Evolutionary conservation across 2,329 filamentous ascomycete genomes (phyloP), one percentile per base, ranked within the genome.

Genomic region (Clonostachys rosea): DNA sequence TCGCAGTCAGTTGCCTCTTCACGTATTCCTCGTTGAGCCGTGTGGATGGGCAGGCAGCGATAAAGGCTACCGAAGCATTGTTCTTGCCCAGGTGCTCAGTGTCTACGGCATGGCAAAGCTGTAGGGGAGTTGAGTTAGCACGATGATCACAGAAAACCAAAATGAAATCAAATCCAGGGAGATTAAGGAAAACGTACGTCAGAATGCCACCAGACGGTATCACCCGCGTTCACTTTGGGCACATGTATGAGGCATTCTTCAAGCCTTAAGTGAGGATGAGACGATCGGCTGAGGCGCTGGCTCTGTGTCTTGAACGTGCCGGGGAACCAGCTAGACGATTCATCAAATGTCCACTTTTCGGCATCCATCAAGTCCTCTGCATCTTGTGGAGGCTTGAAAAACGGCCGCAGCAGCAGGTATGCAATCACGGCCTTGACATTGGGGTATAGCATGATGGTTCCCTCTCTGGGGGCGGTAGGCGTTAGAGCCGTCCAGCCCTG

Each of bases 401-500:
- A 70, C 2, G 68, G 68, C 11, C 68, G 58, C n/a, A 73, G 57
- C 9, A 73, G 51, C 41, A 70, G 48, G 47, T 72, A 73, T 3
- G 67, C 63, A 12, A 70, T 61, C 13, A 58, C 59, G 4, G 53
- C 56, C n/a, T 33, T 56, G 17, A 70, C 56, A 47, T 70, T 63
- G 1, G 69, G 69, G 46, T 67, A 69, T 6, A 73, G 47, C 49
- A 71, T 54, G 30, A 73, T 49, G 3, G 60, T 67, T 11, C 69
- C 70, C 49, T 70, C 63, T 9, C 46, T 43, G 4, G 56, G 55
- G 20, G 54, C 62, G 3, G 65, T 60, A 6, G 54, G 55, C 1
- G 67, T 70, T 16, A 71, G 56, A 3, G 67, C 69, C 5, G 68
- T 71, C 69, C 67, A 72, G 34, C 68, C 69, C 51, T 70, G 67